Evolutionary conservation across 345 rosid species (phyloP), one percentile per base, ranked within the genome.

Genomic region (Sonneratia alba): DNA sequence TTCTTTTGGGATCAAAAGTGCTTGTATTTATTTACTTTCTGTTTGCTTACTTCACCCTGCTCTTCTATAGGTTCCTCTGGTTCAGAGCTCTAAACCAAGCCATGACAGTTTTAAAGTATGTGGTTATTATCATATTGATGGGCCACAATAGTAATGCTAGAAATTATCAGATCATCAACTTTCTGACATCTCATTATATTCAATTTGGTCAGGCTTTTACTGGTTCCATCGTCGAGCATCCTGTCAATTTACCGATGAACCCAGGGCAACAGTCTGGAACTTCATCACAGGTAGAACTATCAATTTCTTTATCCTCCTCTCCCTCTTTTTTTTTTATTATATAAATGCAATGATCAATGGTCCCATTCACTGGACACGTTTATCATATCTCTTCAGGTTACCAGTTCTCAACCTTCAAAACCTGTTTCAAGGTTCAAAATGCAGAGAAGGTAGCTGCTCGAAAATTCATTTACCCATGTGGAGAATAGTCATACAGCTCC

Each of bases 351-450:
- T 4, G 10, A 42, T 42, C 45, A 42, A 42, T 47, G 51, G 1
- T 47, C 6, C 14, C 32, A 57, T 22, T 57, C 34, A 22, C 63
- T 57, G n/a, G 21, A 53, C 63, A 9, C 34, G n/a, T 57, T n/a
- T 22, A 21, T 7, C 14, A n/a, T 3, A 62, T 32, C 16, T 51
- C 73, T 71, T 79, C 85, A 88, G 95, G 70, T 77, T 68, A 75
- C 85, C 48, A 71, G 53, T 73, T 76, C 86, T 42, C 86, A 87
- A 72, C 85, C 93, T 69, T 81, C 93, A 16, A 90, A 81, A 79
- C 96, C 88, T 8, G 77, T 88, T 71, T 94, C 98, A 70, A 87
- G 93, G 83, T 94, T 91, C 83, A 91, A 83, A 84, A 79, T 86
- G 85, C 89, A 79, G 73, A 86, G 96, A 76, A 84, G 76, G 67